These are phyloP conservation scores for Dictyostelium intermedium DNA, from an alignment of 78 protist species.

Conservation along the genomic window DNA sequence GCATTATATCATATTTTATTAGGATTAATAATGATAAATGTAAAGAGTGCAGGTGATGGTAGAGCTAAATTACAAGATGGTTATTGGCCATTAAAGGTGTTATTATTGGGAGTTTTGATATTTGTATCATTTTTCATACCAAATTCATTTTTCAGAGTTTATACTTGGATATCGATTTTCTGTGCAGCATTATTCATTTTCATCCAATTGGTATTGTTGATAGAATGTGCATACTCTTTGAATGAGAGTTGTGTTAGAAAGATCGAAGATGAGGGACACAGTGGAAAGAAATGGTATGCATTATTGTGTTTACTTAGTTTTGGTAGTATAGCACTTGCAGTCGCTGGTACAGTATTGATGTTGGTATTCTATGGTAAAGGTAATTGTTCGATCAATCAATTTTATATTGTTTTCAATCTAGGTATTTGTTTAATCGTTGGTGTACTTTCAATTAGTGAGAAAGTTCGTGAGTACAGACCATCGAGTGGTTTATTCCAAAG, in stretches of 20 bases:
- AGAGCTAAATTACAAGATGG: conserved; percentile 79
- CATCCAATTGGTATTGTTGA: conserved; percentile 64
- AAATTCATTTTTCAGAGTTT: conserved; percentile 44
- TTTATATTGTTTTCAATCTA: conserved; percentile 76
- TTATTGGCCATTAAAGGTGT: conserved; percentile 67
- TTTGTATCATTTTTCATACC: conserved; percentile 81
- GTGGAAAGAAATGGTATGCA: conserved; percentile 29
- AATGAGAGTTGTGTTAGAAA: conserved; percentile 56
- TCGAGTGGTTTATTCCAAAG: conserved; percentile 86
- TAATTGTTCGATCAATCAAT: conserved; percentile 59
- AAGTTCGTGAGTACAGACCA: conserved; percentile 68
- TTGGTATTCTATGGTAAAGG: conserved; percentile 46
- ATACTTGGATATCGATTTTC: conserved; percentile 62
- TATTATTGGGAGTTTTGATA: conserved; percentile 43
- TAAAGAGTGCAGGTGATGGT: conserved; percentile 17
- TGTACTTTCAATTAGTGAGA: conserved; percentile 52
- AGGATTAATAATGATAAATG: conserved; percentile 59
- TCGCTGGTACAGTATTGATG: conserved; percentile 43
- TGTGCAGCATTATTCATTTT: conserved; percentile 78
- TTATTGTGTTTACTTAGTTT: conserved; percentile 6
- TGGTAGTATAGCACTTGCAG: conserved; percentile 7
- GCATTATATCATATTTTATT: conserved; percentile 72
- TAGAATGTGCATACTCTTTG: conserved; percentile 72
- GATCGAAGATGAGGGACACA: conserved; percentile 76
- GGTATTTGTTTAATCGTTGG: conserved; percentile 54